A percentile compares a stretch with the other conserved stretches of the same genome.
phyloP scores from a whole-genome alignment of 371 early-diverging fungal genomes.

The Mucor mucedo region DNA sequence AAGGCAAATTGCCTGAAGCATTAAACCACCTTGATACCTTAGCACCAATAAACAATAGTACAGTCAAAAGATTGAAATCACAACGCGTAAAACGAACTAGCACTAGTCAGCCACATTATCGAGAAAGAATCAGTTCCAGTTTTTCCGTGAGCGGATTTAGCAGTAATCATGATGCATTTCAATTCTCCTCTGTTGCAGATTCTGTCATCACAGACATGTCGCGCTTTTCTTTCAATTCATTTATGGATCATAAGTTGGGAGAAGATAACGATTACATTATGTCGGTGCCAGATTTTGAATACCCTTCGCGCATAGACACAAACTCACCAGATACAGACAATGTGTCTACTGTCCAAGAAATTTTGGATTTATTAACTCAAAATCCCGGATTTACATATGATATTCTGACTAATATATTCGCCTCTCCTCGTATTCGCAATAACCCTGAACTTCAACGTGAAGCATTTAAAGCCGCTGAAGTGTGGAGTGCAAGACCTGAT shows the following conservation, averaged over 20 bases:
- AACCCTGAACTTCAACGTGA: slow-evolving; percentile 31
- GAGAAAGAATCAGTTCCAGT: slow-evolving; percentile 17
- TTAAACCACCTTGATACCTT: slow-evolving; percentile 10
- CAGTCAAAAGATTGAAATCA: slow-evolving; percentile 8
- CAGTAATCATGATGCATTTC: slow-evolving; percentile 16
- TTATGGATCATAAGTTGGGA: slow-evolving; percentile 12
- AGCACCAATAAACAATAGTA: not conserved
- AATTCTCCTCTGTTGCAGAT: slow-evolving; percentile 27
- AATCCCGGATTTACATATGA: slow-evolving; percentile 20
- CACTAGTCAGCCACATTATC: slow-evolving; percentile 4
- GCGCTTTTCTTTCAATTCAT: slow-evolving; percentile 24
- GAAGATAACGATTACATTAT: slow-evolving; percentile 30
- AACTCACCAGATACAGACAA: slow-evolving; percentile 1
- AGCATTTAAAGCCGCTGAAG: slow-evolving; percentile 36
- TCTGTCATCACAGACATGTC: slow-evolving; percentile 31
- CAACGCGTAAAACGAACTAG: not conserved
- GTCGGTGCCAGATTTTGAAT: slow-evolving; percentile 22
- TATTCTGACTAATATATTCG: slow-evolving; percentile 17
- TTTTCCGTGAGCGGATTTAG: slow-evolving; percentile 23
- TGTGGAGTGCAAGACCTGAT: slow-evolving; percentile 35
- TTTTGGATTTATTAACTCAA: slow-evolving; percentile 17
- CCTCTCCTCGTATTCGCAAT: slow-evolving; percentile 13
- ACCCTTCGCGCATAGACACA: not conserved
- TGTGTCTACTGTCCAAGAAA: slow-evolving; percentile 6
- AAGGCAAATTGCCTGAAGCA: slow-evolving; percentile 9